Conservation (phyloP, 305 asterid species). For the Rubia tinctorum region DNA sequence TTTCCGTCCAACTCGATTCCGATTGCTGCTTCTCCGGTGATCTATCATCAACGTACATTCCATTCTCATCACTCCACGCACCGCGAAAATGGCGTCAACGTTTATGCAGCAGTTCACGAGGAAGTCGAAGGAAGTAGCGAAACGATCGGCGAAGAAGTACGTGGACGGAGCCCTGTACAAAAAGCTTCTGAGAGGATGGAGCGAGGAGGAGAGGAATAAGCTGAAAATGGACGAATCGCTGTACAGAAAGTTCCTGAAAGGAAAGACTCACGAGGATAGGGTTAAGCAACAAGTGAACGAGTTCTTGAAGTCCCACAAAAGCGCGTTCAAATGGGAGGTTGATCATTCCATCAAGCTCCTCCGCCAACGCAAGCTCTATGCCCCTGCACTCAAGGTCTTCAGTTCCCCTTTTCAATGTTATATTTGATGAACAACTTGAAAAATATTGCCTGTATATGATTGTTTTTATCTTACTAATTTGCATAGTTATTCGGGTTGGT, state of each 20-base stretch:
- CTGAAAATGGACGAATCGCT: slow-evolving; percentile 61
- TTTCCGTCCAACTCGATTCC: background rate
- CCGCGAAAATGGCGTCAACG: slow-evolving; percentile 52
- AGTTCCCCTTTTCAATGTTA: background rate
- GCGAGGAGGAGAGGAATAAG: slow-evolving; percentile 41
- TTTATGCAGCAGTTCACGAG: slow-evolving; percentile 69
- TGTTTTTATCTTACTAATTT: background rate
- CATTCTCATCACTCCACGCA: background rate
- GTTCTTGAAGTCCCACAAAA: slow-evolving; percentile 60
- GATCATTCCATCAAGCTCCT: slow-evolving; percentile 68
- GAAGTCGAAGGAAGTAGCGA: slow-evolving; percentile 50
- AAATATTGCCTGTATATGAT: background rate
- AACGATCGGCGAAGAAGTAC: slow-evolving; percentile 70
- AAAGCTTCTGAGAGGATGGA: slow-evolving; percentile 65
- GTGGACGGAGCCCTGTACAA: slow-evolving; percentile 82
- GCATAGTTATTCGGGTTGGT: background rate
- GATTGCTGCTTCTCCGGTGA: background rate
- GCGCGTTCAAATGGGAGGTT: slow-evolving; percentile 93
- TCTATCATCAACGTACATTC: background rate
- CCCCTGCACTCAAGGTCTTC: slow-evolving; percentile 74
- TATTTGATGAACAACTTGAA: background rate
- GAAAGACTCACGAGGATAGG: slow-evolving; percentile 58
- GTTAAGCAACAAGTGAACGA: slow-evolving; percentile 59
- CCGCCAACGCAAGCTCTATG: slow-evolving; percentile 71
- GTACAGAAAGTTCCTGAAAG: slow-evolving; percentile 66